phyloP scores from a whole-genome alignment of 495 filamentous ascomycete genomes.

The Aspergillus carlsbadensis region DNA sequence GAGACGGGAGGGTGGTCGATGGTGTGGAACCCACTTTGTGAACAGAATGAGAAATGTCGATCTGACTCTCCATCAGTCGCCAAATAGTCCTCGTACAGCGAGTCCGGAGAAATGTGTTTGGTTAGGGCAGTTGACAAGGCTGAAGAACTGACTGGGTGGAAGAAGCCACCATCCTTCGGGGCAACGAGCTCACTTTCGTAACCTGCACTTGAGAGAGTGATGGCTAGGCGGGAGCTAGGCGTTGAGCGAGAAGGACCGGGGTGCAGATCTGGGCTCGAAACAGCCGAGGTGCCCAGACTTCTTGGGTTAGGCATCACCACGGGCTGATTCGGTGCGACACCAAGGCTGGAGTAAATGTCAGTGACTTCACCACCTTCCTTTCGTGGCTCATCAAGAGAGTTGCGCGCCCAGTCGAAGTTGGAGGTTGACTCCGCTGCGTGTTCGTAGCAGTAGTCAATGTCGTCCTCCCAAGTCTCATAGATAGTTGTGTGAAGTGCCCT shows the following conservation, averaged over 20 bases:
- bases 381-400: slow-evolving; percentile 35
- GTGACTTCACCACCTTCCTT: slow-evolving; percentile 20
- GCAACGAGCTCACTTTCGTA: slow-evolving; percentile 29
- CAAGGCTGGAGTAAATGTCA: slow-evolving; percentile 7
- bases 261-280: slow-evolving; percentile 42
- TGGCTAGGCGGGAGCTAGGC: slow-evolving; percentile 30
- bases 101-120: slow-evolving; percentile 40
- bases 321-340: background rate
- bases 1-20: slow-evolving; percentile 42
- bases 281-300: slow-evolving; percentile 29
- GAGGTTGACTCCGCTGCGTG: slow-evolving; percentile 86
- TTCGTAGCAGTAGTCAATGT: slow-evolving; percentile 93
- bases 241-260: slow-evolving; percentile 38
- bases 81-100: slow-evolving; percentile 50
- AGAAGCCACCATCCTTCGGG: slow-evolving; percentile 33
- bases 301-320: slow-evolving; percentile 15
- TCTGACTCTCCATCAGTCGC: slow-evolving; percentile 46
- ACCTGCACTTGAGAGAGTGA: slow-evolving; percentile 34
- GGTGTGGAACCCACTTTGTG: slow-evolving; percentile 36
- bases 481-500: slow-evolving; percentile 27
- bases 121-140: slow-evolving; percentile 29
- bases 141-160: slow-evolving; percentile 36
- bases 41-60: slow-evolving; percentile 42
- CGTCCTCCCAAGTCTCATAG: slow-evolving; percentile 82
- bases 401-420: slow-evolving; percentile 81